These are phyloP conservation scores for Cryptococcus neoformans DNA, from an alignment of 1,284 basidiomycete species.

Conservation along the genomic window DNA sequence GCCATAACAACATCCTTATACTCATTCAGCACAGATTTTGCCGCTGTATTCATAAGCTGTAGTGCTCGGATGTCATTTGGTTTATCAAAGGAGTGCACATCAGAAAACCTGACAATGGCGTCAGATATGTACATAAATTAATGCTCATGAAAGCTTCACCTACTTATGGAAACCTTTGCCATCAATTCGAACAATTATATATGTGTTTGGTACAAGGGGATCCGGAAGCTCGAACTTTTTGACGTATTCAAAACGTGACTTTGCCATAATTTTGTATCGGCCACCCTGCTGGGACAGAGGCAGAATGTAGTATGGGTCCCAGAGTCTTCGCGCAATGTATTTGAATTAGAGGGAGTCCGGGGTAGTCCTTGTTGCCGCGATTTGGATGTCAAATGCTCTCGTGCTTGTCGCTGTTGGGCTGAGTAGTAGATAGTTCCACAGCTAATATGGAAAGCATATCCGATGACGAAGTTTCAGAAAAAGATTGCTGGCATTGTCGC, in stretches of 20 bases:
- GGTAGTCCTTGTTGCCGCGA: too few species aligned
- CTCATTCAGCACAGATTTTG: conserved; percentile 74
- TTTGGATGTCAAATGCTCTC: too few species aligned
- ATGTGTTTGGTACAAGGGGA: conserved; percentile 75
- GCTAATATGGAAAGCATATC: too few species aligned
- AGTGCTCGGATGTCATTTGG: conserved; percentile 89
- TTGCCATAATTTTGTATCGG: conserved; percentile 65
- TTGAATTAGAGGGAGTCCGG: too few species aligned
- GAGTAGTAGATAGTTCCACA: too few species aligned
- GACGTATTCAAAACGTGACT: conserved; percentile 88
- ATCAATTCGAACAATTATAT: conserved; percentile 83
- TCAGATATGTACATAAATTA: conserved; percentile 2
- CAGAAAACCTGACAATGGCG: conserved; percentile 65
- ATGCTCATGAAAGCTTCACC: conserved; percentile 18
- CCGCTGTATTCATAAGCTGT: conserved; percentile 88
- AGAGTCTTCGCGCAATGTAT: too few species aligned
- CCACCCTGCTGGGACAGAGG: too few species aligned
- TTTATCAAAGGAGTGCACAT: conserved; percentile 76
- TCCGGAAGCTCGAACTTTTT: conserved; percentile 87
- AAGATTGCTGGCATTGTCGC: too few species aligned
- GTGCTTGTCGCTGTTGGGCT: too few species aligned
- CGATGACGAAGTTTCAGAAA: too few species aligned
- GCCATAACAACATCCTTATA: conserved; percentile 78
- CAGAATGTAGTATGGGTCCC: too few species aligned
- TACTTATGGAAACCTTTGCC: conserved; percentile 94